Evolutionary conservation across 2,329 filamentous ascomycete species (phyloP), one percentile per base, ranked within the genome.

Genomic region (Neurospora crassa): DNA sequence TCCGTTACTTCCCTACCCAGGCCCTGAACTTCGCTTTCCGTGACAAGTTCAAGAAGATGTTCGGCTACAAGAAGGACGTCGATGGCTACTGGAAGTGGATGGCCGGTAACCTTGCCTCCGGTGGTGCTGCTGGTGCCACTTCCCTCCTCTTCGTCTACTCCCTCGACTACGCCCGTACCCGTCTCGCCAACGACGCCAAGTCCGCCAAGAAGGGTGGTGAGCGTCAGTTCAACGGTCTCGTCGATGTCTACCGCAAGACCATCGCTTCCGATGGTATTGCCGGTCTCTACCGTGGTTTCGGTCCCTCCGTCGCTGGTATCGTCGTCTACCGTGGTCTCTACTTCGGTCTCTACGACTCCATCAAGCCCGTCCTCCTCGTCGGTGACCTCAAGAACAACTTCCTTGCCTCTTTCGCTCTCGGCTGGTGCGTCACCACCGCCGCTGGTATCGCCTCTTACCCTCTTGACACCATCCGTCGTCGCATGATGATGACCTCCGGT

Each of bases 281-380:
- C 83, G 96, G 96, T 96, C 94, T 99, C 82, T 99, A 99, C 93
- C 96, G 96, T 97, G 96, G 96, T 90, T 99, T 99, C 92, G 94
- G 94, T 90, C 96, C 96, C 84, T 99, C 96, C 82, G 96, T 99
- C 82, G 90, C 92, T 85, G 96, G 96, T 92, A 99, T 99, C 86
- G 86, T 99, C 81, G 96, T 99, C 88, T 99, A 99, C 93, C 96
- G 96, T 93, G 96, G 96, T 97, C 94, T 99, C 81, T 99, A 99
- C 94, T 99, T 99, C 92, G 96, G 96, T 84, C 92, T 99, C 92
- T 99, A 99, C 94, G 96, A 99, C 89, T 99, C 96, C 80, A 91
- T 99, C 90, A 99, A 99, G 94, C 96, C 96, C 80, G 93, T 98
- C 82, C 85, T 98, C 86, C 93, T 99, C 78, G 90, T 92, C 83